Percentiles rank a stretch among this genome's conserved stretches.
Evolutionary conservation across 345 rosid genomes (phyloP).

Genomic region (Eucalyptus fibrosa): DNA sequence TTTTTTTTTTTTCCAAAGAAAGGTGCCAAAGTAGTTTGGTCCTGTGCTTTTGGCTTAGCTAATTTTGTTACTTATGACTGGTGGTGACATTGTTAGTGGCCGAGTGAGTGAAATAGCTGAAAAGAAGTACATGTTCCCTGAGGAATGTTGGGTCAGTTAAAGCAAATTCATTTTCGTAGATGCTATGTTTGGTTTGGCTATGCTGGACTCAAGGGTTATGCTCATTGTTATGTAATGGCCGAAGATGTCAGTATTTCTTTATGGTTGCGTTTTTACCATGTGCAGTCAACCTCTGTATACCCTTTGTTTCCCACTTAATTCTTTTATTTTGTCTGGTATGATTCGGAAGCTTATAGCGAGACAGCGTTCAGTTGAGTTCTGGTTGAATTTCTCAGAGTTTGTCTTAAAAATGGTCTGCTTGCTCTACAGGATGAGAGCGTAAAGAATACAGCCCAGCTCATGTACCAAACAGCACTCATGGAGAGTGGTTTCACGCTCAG

Average conservation of each 20-base stretch:
- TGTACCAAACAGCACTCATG: conserved; percentile 89
- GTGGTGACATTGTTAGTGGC: neutral
- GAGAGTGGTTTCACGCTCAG: conserved; percentile 81
- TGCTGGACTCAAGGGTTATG: neutral
- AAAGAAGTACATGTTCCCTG: neutral
- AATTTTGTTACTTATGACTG: neutral
- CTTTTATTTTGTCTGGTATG: neutral
- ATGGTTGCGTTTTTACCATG: neutral
- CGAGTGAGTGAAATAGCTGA: neutral
- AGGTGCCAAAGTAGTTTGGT: neutral
- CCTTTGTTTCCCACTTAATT: neutral
- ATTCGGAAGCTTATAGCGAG: neutral
- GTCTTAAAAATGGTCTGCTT: neutral
- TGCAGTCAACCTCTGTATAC: neutral
- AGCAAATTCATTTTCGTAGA: neutral
- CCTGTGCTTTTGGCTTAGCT: neutral
- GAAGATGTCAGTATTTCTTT: neutral
- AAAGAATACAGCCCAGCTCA: conserved; percentile 74
- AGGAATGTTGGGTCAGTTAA: neutral
- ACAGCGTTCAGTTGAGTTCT: neutral
- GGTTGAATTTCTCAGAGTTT: neutral
- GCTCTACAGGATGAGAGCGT: conserved; percentile 50
- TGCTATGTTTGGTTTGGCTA: neutral
- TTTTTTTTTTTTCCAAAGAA: neutral
- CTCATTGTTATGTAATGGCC: neutral